These are phyloP conservation scores for Colletotrichum sp. DNA, from an alignment of 2,329 filamentous ascomycete genomes.

Conservation along the genomic window DNA sequence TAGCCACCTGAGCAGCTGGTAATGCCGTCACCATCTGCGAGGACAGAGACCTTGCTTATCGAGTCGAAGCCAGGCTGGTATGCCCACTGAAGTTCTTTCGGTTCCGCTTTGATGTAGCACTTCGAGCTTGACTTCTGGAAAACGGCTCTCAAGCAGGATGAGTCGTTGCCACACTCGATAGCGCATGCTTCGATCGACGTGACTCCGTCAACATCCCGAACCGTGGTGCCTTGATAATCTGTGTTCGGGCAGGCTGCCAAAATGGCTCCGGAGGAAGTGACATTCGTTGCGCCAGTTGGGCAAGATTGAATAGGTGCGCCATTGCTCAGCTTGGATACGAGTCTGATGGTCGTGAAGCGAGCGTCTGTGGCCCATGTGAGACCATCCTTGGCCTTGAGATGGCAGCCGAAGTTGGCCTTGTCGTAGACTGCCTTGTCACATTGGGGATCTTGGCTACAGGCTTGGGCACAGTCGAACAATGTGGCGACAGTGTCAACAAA, in stretches of 20 bases:
- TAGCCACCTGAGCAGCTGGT: neutral
- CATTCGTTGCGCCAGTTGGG: neutral
- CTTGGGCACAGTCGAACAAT: neutral
- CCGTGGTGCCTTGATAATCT: neutral
- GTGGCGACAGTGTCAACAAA: neutral
- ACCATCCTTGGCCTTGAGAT: neutral
- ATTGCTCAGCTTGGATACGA: neutral
- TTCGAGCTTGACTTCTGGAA: neutral
- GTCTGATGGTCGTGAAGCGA: neutral
- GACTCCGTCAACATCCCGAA: neutral
- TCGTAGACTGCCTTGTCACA: neutral
- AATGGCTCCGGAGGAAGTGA: accelerated
- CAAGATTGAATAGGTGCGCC: neutral
- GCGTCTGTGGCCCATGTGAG: neutral
- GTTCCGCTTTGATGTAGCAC: neutral
- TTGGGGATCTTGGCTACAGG: neutral
- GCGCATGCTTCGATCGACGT: neutral
- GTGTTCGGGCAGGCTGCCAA: neutral
- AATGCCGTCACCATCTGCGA: neutral
- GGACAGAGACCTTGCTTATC: neutral
- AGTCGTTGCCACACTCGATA: neutral
- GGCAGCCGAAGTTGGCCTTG: neutral
- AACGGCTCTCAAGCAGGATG: neutral
- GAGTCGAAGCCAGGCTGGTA: neutral
- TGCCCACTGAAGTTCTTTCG: neutral